Evolutionary conservation across 2,329 filamentous ascomycete species (phyloP).

Genomic region (Hypoxylon sp.): DNA sequence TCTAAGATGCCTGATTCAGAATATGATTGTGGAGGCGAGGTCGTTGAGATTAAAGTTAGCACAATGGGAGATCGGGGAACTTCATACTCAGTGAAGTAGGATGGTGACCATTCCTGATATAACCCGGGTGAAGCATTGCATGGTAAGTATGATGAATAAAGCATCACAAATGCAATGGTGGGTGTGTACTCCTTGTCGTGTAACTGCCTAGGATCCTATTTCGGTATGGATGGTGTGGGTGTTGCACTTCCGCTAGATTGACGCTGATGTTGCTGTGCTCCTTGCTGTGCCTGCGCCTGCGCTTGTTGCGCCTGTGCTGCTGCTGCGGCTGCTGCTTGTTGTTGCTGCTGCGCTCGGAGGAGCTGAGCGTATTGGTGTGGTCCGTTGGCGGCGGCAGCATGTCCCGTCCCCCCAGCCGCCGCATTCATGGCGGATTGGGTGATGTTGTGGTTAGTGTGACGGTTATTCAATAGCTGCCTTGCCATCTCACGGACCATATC

Average conservation of each 20-base stretch:
- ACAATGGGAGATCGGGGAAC: background rate
- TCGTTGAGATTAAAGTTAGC: background rate
- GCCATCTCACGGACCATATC: slow-evolving; percentile 68
- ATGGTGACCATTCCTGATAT: background rate
- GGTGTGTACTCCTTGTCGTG: background rate
- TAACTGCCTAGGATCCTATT: slow-evolving; percentile 33
- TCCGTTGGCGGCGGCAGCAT: slow-evolving; percentile 65
- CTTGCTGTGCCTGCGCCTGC: slow-evolving; percentile 47
- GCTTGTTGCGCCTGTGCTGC: slow-evolving; percentile 50
- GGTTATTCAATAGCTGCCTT: slow-evolving; percentile 66
- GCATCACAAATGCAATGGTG: background rate
- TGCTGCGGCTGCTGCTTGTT: slow-evolving; percentile 57
- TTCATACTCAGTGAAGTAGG: background rate
- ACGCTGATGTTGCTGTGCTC: slow-evolving; percentile 52
- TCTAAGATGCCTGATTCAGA: background rate
- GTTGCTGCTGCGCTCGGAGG: slow-evolving; percentile 70
- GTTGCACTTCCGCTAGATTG: slow-evolving; percentile 53
- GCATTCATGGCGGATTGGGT: slow-evolving; percentile 69
- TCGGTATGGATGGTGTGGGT: slow-evolving; percentile 48
- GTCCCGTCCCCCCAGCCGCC: slow-evolving; percentile 65
- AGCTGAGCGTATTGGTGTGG: slow-evolving; percentile 74
- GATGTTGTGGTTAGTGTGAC: slow-evolving; percentile 57
- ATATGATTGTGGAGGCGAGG: background rate
- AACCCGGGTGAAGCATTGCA: background rate
- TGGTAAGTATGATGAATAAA: background rate